phyloP scores from a whole-genome alignment of 164 flowering plant genomes.

The Dillenia turbinata region DNA sequence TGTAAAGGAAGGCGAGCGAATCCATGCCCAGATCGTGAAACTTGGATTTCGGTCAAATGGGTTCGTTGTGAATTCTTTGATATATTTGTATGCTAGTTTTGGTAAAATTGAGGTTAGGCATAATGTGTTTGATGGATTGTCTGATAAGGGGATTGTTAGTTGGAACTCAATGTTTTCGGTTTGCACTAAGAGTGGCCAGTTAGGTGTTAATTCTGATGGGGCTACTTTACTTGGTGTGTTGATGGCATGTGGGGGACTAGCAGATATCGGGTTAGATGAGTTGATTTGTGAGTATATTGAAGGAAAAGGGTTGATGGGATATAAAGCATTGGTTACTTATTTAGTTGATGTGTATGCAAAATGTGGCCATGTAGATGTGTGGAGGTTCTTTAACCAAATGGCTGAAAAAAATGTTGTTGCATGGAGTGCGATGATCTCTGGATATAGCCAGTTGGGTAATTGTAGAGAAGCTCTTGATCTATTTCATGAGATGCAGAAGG shows the following conservation, averaged over 20 bases:
- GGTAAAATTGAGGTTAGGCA: constrained; percentile 29
- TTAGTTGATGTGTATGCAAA: constrained; percentile 54
- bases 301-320: constrained; percentile 26
- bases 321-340: constrained; percentile 32
- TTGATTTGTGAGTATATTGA: constrained; percentile 34
- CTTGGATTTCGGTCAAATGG: constrained; percentile 20
- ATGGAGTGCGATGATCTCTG: constrained; percentile 56
- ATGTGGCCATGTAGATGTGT: constrained; percentile 33
- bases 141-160: constrained; percentile 22
- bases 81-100: constrained; percentile 37
- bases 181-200: constrained; percentile 25
- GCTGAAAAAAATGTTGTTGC: constrained; percentile 36
- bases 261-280: constrained; percentile 33
- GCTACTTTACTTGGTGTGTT: constrained; percentile 40
- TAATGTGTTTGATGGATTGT: constrained; percentile 40
- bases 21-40: constrained; percentile 37
- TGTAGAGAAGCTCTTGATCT: constrained; percentile 37
- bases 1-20: constrained; percentile 35
- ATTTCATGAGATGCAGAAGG: constrained; percentile 36
- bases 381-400: constrained; percentile 39
- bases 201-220: constrained; percentile 25
- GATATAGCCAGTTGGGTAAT: constrained; percentile 32
- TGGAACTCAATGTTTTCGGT: constrained; percentile 55
- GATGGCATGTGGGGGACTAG: constrained; percentile 46
- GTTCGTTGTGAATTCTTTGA: constrained; percentile 40